Conservation (phyloP, 2,329 filamentous ascomycete genomes). For the Fusarium protoensiforme region DNA sequence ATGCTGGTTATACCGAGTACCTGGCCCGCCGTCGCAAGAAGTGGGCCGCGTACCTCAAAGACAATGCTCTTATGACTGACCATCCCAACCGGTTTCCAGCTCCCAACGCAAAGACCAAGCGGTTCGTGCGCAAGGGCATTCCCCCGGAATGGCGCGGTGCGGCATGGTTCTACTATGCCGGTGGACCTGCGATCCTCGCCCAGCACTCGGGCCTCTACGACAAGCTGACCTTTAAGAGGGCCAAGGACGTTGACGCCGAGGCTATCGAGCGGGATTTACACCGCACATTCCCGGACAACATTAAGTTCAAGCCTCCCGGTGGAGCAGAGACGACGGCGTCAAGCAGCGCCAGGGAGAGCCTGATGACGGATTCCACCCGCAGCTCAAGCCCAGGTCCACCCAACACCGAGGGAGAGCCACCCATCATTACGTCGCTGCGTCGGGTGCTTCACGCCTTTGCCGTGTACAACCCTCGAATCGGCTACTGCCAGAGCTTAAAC, state of each 20-base stretch:
- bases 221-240: conserved; percentile 70
- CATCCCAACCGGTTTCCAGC: conserved; percentile 82
- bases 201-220: conserved; percentile 83
- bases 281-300: conserved; percentile 93
- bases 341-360: conserved; percentile 48
- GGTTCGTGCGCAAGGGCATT: conserved; percentile 92
- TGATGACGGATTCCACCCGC: conserved; percentile 47
- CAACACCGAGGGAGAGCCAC: conserved; percentile 69
- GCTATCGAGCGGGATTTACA: conserved; percentile 94
- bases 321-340: conserved; percentile 47
- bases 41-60: conserved; percentile 82
- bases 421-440: conserved; percentile 83
- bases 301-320: conserved; percentile 81
- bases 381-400: conserved; percentile 49
- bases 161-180: conserved; percentile 97
- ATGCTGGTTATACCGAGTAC: conserved; percentile 78
- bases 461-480: conserved; percentile 89
- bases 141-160: conserved; percentile 94
- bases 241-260: conserved; percentile 81
- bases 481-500: conserved; percentile 96
- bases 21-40: conserved; percentile 80
- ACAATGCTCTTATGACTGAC: conserved; percentile 78
- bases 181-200: conserved; percentile 81
- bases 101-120: conserved; percentile 84
- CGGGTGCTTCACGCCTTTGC: conserved; percentile 91